Conservation (phyloP, 805 yeast species). For the Vanderwaltozyma tropicalis region DNA sequence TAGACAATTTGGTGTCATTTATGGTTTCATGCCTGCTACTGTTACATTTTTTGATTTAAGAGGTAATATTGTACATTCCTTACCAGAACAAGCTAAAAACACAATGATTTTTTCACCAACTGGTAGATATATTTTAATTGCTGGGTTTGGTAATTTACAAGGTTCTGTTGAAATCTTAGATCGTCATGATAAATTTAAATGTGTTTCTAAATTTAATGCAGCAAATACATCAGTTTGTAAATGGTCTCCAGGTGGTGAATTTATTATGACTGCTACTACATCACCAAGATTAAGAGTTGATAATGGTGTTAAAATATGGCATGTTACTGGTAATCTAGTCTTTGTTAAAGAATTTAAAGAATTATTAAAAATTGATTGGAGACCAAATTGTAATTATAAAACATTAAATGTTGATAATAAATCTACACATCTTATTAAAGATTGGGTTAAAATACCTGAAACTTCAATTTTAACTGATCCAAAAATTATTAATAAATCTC, state of each 20-base stretch:
- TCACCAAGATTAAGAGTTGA: slow-evolving; percentile 95
- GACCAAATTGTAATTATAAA: slow-evolving; percentile 34
- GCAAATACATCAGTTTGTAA: slow-evolving; percentile 92
- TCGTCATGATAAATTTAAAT: slow-evolving; percentile 73
- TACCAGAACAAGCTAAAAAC: slow-evolving; percentile 83
- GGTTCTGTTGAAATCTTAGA: slow-evolving; percentile 94
- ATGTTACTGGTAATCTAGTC: slow-evolving; percentile 72
- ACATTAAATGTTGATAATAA: background rate
- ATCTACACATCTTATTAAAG: slow-evolving; percentile 25
- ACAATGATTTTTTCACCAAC: slow-evolving; percentile 89
- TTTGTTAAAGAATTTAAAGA: slow-evolving; percentile 74
- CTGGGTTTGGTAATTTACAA: slow-evolving; percentile 96
- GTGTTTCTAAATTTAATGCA: slow-evolving; percentile 77
- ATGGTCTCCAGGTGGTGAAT: slow-evolving; percentile 97
- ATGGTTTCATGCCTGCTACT: slow-evolving; percentile 96
- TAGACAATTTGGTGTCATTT: slow-evolving; percentile 92
- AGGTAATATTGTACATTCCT: slow-evolving; percentile 73
- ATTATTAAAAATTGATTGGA: slow-evolving; percentile 75
- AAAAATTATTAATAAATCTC: slow-evolving; percentile 31
- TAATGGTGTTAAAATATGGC: slow-evolving; percentile 91
- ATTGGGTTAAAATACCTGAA: slow-evolving; percentile 10
- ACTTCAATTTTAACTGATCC: slow-evolving; percentile 32
- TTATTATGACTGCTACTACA: slow-evolving; percentile 88
- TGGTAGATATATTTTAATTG: slow-evolving; percentile 81
- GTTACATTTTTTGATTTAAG: slow-evolving; percentile 91